Percentiles rank a stretch among this genome's conserved stretches.
phyloP scores from a whole-genome alignment of 1,284 basidiomycete genomes.

The Sanghuangporus baumii region DNA sequence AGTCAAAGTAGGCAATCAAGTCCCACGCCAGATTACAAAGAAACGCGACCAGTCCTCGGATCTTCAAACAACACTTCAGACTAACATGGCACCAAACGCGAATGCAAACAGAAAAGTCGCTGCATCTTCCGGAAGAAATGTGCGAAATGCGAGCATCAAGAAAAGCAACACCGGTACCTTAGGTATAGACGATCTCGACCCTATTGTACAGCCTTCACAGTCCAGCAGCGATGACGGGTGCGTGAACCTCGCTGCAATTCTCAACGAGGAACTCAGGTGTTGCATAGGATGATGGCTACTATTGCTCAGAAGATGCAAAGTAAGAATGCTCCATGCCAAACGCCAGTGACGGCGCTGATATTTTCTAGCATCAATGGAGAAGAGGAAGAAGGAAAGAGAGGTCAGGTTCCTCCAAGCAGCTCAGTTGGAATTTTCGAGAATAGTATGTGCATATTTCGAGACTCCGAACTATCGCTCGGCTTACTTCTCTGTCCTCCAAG shows the following conservation, averaged over 20 bases:
- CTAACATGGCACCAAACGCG: background rate
- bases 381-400: slow-evolving; percentile 18
- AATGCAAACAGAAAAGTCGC: background rate
- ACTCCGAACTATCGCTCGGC: background rate
- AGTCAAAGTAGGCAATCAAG: no score
- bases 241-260: background rate
- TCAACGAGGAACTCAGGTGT: background rate
- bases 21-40: no score
- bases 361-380: slow-evolving; percentile 14
- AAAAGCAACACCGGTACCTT: background rate
- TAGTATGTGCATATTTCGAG: background rate
- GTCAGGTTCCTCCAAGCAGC: slow-evolving; percentile 16
- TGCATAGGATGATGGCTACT: slow-evolving; percentile 15
- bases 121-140: background rate
- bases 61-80: no score
- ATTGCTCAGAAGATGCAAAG: slow-evolving; percentile 19
- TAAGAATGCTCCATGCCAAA: background rate
- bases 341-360: background rate
- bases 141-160: background rate
- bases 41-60: no score
- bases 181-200: slow-evolving; percentile 8
- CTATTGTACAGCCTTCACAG: slow-evolving; percentile 10
- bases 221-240: slow-evolving; percentile 18
- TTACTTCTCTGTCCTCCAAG: background rate
- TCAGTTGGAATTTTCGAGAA: slow-evolving; percentile 7